Evolutionary conservation across 129 eudicot genomes (phyloP), one percentile per base, ranked within the genome.

Genomic region (Pittosporum tobira): DNA sequence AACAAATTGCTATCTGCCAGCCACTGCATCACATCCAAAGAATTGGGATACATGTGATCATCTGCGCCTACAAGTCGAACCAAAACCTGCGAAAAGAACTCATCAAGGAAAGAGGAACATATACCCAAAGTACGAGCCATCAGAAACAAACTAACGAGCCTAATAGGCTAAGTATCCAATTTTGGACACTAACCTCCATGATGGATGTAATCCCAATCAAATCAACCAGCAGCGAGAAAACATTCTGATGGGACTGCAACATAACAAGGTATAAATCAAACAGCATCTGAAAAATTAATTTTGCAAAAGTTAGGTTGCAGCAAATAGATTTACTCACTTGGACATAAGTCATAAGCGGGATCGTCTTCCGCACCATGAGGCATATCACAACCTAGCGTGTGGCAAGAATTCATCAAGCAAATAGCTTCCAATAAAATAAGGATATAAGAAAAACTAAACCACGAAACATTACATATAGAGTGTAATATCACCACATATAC

Each of bases 201-300:
- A 88, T 84, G 30, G 96, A 88, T 45, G 96, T 84, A 74, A 88
- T 74, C 61, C 95, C 95, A 57, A 91, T 91, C 70, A 91, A 86
- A 86, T 91, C 98, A 64, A 86, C 95, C 65, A 88, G 78, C 59
- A 76, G 82, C 45, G 63, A 73, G 61, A 88, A 81, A 77, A 88
- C 88, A 81, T 74, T 66, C 45, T 74, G 94, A 72, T 84, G 94
- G 15, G 79, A 84, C 96, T 88, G 85, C 70, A 61, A 31, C 27
- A 51, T 12, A 61, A 4, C 15, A 46, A 61, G 16, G 16, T 27
- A 48, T 14, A n/a, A 46, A 44, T 60, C 24, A 60, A 60, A 60
- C 14, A 27, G 51, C 25, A 7, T n/a, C 9, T 1, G 37, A 15
- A 61, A 12, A 26, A 44, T 34, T 27, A 46, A 51, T 7, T n/a